These are phyloP conservation scores for Cornus suecica DNA, from an alignment of 148 eudicot genomes.

Conservation along the genomic window DNA sequence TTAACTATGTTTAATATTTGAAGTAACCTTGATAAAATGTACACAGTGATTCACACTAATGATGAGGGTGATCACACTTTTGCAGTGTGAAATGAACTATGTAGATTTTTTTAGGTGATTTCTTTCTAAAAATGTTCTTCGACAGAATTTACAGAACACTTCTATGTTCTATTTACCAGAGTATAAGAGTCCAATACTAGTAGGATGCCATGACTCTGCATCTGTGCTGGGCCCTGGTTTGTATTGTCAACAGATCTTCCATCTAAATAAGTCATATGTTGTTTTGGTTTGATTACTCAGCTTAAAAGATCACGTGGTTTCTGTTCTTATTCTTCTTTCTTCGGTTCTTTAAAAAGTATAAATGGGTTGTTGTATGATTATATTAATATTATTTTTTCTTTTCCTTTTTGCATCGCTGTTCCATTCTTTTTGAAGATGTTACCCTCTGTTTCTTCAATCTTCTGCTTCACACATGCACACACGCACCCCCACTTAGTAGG, in stretches of 20 bases:
- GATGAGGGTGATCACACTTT: not conserved
- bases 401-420: not conserved
- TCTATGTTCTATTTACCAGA: not conserved
- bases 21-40: not conserved
- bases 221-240: not conserved
- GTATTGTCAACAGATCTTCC: too few relatives aligned
- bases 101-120: too few relatives aligned
- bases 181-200: not conserved
- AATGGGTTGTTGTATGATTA: not conserved
- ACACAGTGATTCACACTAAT: not conserved
- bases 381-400: not conserved
- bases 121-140: not conserved
- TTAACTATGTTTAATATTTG: constrained; percentile 3
- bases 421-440: not conserved
- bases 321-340: not conserved
- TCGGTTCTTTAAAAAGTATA: not conserved
- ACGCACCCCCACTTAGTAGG: not conserved
- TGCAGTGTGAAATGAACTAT: too few relatives aligned
- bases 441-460: not conserved
- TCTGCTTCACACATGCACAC: constrained; percentile 1
- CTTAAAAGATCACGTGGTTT: not conserved
- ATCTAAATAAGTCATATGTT: too few relatives aligned
- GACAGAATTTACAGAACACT: not conserved
- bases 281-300: not conserved
- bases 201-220: not conserved